Percentiles rank a stretch among this genome's conserved stretches.
Conservation (phyloP, 768 basidiomycete species). For the Galerina marginata region DNA sequence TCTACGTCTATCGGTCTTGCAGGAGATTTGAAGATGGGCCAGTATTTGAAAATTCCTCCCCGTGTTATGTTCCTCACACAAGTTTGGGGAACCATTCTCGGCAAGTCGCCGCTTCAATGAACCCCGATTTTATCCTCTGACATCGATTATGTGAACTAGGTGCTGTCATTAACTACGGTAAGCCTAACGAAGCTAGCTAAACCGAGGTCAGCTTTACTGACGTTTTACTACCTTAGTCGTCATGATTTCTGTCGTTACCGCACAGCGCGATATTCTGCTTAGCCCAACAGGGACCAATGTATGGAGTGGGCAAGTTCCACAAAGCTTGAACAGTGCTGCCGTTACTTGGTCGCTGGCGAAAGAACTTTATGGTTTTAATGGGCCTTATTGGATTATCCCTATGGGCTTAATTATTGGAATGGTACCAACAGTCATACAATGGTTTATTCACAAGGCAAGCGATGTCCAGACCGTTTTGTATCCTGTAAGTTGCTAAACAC, state of each 20-base stretch:
- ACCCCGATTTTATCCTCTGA: no score
- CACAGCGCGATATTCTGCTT: conserved; percentile 59
- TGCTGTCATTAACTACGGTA: conserved; percentile 45
- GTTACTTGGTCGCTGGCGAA: conserved; percentile 71
- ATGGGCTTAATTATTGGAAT: conserved; percentile 59
- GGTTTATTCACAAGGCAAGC: conserved; percentile 55
- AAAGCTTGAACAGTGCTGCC: conserved; percentile 60
- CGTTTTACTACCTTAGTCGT: conserved; percentile 46
- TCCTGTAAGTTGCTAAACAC: neutral
- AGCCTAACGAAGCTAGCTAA: neutral
- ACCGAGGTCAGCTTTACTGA: conserved; percentile 1
- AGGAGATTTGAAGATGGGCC: conserved; percentile 73
- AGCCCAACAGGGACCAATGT: conserved; percentile 61
- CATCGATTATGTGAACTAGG: conserved; percentile 24
- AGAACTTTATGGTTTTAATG: conserved; percentile 56
- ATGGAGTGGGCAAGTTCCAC: conserved; percentile 61
- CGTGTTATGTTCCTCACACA: conserved; percentile 70
- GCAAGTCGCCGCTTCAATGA: conserved; percentile 23
- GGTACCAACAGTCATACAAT: conserved; percentile 56
- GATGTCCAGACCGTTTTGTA: neutral
- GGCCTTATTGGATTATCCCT: conserved; percentile 63
- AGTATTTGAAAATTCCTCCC: conserved; percentile 72
- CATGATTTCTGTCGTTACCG: conserved; percentile 58
- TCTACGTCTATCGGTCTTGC: conserved; percentile 58
- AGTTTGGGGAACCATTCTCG: conserved; percentile 68